These are phyloP conservation scores for Teratosphaeria zuluensis DNA, from an alignment of 2,329 filamentous ascomycete genomes.

Conservation along the genomic window DNA sequence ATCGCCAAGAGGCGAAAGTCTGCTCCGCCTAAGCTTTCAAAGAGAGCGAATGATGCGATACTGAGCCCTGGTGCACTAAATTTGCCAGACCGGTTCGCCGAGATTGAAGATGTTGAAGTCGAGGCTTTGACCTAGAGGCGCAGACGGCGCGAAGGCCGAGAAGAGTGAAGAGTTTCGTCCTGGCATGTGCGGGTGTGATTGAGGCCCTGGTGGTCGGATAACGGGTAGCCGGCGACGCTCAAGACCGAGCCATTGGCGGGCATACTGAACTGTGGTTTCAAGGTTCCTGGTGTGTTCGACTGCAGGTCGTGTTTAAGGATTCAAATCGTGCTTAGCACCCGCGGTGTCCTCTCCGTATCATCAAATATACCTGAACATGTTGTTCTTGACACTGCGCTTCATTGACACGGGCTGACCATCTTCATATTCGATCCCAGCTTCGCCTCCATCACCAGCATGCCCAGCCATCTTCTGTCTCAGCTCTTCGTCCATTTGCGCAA, in stretches of 20 bases:
- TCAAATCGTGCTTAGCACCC: not conserved
- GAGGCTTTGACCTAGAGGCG: not conserved
- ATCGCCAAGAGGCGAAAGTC: not conserved
- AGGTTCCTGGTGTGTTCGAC: not conserved
- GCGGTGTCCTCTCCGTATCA: not conserved
- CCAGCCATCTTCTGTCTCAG: slow-evolving; percentile 55
- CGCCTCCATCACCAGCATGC: slow-evolving; percentile 60
- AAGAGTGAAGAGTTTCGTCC: not conserved
- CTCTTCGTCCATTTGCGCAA: slow-evolving; percentile 57
- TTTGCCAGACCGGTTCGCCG: not conserved
- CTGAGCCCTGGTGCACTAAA: too few relatives aligned
- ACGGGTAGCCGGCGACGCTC: not conserved
- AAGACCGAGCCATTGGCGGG: too few relatives aligned
- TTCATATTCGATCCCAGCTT: slow-evolving; percentile 64
- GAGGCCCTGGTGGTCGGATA: not conserved
- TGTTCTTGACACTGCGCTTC: slow-evolving; percentile 63
- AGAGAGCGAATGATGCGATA: not conserved
- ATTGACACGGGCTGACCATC: slow-evolving; percentile 62
- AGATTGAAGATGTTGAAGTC: not conserved
- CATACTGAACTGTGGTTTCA: too few relatives aligned
- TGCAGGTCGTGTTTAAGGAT: not conserved
- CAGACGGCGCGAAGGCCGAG: not conserved
- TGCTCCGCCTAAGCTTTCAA: not conserved
- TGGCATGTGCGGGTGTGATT: not conserved
- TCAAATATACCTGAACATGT: slow-evolving; percentile 67